These are phyloP conservation scores for Parietaria judaica DNA, from an alignment of 306 rosid genomes.

Conservation along the genomic window DNA sequence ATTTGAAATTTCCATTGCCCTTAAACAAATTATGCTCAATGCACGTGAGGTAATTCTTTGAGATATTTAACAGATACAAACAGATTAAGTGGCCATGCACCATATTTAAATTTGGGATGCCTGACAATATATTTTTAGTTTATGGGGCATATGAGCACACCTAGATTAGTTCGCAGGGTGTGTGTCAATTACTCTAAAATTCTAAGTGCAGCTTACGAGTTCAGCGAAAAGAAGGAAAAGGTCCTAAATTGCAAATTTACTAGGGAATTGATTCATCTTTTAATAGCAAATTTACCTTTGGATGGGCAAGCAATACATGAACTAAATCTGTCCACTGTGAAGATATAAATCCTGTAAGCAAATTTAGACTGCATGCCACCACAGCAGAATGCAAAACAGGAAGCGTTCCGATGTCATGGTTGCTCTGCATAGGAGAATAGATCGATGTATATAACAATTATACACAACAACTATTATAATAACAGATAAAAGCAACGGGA, in stretches of 20 bases:
- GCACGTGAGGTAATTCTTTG: too few species aligned
- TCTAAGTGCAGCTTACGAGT: background rate
- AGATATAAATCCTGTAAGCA: conserved; percentile 62
- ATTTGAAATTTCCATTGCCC: too few species aligned
- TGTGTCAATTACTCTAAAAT: too few species aligned
- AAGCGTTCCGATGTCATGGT: conserved; percentile 31
- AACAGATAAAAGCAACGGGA: conserved; percentile 17
- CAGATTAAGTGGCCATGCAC: too few species aligned
- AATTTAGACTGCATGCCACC: conserved; percentile 65
- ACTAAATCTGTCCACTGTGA: conserved; percentile 80
- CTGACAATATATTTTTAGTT: too few species aligned
- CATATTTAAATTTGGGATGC: too few species aligned
- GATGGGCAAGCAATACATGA: conserved; percentile 80
- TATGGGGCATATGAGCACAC: too few species aligned
- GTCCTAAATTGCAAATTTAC: conserved; percentile 29
- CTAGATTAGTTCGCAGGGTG: too few species aligned
- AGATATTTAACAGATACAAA: too few species aligned
- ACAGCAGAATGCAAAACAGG: conserved; percentile 65
- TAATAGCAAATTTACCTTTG: conserved; percentile 48
- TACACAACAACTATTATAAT: too few species aligned
- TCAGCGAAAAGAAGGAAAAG: conserved; percentile 13
- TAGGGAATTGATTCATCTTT: conserved; percentile 51
- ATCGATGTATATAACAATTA: conserved; percentile 13
- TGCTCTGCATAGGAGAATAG: conserved; percentile 54
- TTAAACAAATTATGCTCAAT: too few species aligned